Conservation (phyloP, 441 rosid species). For the Eruca vesicaria region DNA sequence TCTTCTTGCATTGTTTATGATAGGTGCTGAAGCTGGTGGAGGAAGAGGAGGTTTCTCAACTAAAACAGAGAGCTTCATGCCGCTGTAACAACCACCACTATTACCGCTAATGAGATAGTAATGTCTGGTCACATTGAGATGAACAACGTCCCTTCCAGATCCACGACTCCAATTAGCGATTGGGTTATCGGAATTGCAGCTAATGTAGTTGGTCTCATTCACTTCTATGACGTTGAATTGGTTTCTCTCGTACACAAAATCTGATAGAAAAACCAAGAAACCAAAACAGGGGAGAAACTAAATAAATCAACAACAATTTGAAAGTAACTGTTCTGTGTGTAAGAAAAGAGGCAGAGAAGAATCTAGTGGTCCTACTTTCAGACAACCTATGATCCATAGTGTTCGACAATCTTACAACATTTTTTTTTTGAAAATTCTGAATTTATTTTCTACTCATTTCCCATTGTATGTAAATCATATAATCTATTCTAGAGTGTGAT, state of each 20-base stretch:
- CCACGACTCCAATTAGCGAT: conserved; percentile 80
- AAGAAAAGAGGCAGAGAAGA: neutral
- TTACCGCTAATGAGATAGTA: conserved; percentile 81
- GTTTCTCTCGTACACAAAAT: conserved; percentile 86
- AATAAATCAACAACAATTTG: neutral
- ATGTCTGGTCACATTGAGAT: conserved; percentile 66
- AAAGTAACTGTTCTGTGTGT: neutral
- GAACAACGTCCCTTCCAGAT: conserved; percentile 82
- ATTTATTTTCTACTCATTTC: neutral
- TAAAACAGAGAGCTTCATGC: conserved; percentile 63
- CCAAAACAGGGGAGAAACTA: neutral
- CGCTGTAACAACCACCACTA: conserved; percentile 78
- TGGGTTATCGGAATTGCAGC: conserved; percentile 64
- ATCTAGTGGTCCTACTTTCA: neutral
- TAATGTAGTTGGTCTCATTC: conserved; percentile 68
- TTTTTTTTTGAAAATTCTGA: neutral
- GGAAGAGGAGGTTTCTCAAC: conserved; percentile 67
- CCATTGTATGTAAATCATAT: neutral
- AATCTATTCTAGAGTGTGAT: neutral
- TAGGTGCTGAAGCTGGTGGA: conserved; percentile 53
- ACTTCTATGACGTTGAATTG: conserved; percentile 84
- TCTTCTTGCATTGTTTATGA: conserved; percentile 29
- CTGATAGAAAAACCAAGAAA: conserved; percentile 34
- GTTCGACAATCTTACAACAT: conserved; percentile 3
- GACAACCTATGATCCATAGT: neutral